These are phyloP conservation scores for Madurella mycetomatis DNA, from an alignment of 2,329 filamentous ascomycete genomes.

Conservation along the genomic window DNA sequence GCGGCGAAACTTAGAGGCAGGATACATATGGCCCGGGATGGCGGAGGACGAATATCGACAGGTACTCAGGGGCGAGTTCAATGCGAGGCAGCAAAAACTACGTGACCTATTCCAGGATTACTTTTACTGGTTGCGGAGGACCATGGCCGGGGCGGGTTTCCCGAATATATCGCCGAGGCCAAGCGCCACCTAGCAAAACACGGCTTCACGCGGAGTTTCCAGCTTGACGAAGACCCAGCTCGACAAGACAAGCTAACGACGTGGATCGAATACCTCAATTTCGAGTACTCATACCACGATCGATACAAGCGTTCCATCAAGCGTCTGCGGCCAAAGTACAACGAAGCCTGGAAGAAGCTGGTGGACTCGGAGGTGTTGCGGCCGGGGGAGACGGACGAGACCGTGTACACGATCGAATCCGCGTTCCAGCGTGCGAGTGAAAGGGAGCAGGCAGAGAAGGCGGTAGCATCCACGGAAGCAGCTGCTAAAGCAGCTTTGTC, in stretches of 20 bases:
- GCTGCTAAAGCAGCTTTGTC: slow-evolving; percentile 6
- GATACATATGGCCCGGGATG: neutral
- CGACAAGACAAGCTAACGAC: slow-evolving; percentile 33
- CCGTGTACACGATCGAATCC: slow-evolving; percentile 14
- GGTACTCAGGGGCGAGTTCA: neutral
- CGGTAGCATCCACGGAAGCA: slow-evolving; percentile 20
- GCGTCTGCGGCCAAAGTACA: slow-evolving; percentile 22
- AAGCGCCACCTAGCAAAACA: slow-evolving; percentile 29
- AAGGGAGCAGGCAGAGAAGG: slow-evolving; percentile 16
- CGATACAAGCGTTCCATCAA: slow-evolving; percentile 19
- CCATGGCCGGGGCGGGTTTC: neutral
- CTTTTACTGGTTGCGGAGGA: neutral
- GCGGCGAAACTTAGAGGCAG: neutral
- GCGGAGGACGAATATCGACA: slow-evolving; percentile 2
- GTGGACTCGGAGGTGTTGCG: slow-evolving; percentile 30
- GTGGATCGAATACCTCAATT: slow-evolving; percentile 39
- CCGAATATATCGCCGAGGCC: slow-evolving; percentile 12
- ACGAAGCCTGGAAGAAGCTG: slow-evolving; percentile 32
- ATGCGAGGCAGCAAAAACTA: neutral
- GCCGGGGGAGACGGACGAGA: slow-evolving; percentile 29
- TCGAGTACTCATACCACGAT: slow-evolving; percentile 21
- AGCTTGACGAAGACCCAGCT: slow-evolving; percentile 28
- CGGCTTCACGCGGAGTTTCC: slow-evolving; percentile 28
- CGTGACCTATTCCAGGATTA: neutral
- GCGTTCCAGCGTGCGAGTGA: slow-evolving; percentile 16